Base-by-base conservation (phyloP, 495 filamentous ascomycete genomes). In the Penicillium ochrochloron region DNA sequence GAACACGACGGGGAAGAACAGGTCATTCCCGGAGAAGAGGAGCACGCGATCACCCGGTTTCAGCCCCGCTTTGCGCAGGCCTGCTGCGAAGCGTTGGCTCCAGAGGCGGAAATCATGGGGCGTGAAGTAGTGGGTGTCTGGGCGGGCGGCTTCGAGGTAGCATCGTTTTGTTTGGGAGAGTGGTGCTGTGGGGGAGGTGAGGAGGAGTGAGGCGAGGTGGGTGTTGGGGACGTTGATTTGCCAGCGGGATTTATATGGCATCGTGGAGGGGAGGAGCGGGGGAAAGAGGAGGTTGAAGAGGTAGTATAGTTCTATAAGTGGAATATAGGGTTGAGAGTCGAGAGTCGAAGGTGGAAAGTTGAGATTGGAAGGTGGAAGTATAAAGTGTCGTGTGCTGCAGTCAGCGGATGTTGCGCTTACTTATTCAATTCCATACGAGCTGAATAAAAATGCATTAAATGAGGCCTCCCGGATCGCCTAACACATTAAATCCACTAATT, bases 1-100 rank as follows among this genome's bases (percentile, higher is more conserved):
- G 65, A 94, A 85, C 1, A 92, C 74, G 11, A 87, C 81, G 0
- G 92, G 88, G 71, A 89, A 92, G 80, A 89, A 92, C 52, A 95
- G 72, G 66, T 85, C 85, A 70, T 93, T 93, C 27, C 83, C 83
- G 3, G 89, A 89, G 74, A 88, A 92, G 19, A 92, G 80, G 21
- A 95, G 80, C 5, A 95, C 86, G 8, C 90, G 85, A 67, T 94
- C 92, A 31, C 90, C 91, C 0, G 75, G 71, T 59, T 88, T 73
- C 15, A 94, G 75, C 12, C 92, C 92, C 4, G 83, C 83, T 53
- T 83, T 80, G 34, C 78, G 80, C 37, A 96, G 78, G 2, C 92
- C 92, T 1, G 86, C 74, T 11, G 92, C 92, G 23, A 96, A 74
- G 11, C 90, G 85, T 71, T 92, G 86, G 54, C 86, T 81, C 81